Percentiles rank a stretch among this genome's conserved stretches.
Evolutionary conservation across 1,284 basidiomycete species (phyloP).

Genomic region (Violaceomyces palustris): DNA sequence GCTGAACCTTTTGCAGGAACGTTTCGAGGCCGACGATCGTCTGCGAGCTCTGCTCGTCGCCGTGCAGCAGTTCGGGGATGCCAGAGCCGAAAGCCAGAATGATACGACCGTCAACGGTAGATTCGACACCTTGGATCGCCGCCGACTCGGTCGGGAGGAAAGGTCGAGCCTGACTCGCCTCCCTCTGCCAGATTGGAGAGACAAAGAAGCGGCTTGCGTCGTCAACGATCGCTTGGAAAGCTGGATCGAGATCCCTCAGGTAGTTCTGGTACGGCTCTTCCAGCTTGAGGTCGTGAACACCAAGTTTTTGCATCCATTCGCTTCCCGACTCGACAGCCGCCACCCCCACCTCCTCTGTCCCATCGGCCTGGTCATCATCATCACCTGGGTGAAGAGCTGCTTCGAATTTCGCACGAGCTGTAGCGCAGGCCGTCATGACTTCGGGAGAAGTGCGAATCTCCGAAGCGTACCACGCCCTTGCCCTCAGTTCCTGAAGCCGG

Average conservation of each 20-base stretch:
- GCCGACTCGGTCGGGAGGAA: neutral
- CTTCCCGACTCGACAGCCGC: neutral
- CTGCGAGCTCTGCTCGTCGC: neutral
- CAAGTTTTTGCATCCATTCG: neutral
- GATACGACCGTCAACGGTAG: too few species aligned
- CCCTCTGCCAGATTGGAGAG: neutral
- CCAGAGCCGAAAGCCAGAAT: neutral
- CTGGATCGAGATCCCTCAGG: neutral
- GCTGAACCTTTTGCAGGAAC: neutral
- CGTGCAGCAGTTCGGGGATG: neutral
- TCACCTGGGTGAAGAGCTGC: neutral
- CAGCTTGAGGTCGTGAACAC: neutral
- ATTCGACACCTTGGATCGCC: too few species aligned
- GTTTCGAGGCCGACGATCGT: neutral
- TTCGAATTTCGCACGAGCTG: too few species aligned
- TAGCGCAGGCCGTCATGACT: too few species aligned
- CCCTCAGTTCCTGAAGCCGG: neutral
- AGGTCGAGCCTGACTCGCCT: neutral
- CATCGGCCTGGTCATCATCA: too few species aligned
- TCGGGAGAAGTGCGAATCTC: neutral
- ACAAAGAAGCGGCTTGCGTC: neutral
- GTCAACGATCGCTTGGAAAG: neutral
- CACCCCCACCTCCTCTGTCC: too few species aligned
- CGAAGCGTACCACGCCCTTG: neutral
- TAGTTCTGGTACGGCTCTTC: neutral